phyloP scores from a whole-genome alignment of 1,284 basidiomycete genomes.

The Malassezia pachydermatis region DNA sequence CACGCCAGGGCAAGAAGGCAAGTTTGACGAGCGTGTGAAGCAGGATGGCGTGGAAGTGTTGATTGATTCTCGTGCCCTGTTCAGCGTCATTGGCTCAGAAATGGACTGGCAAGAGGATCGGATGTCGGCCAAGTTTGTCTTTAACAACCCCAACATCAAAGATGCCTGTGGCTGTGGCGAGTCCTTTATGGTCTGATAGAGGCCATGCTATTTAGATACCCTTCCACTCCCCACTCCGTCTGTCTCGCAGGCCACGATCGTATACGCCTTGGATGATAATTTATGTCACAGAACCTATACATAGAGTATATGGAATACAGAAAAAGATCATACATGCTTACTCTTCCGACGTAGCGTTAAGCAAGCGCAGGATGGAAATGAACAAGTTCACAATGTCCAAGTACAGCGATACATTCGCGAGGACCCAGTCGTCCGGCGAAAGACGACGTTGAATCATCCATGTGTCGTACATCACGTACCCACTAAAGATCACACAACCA shows the following conservation, averaged over 20 bases:
- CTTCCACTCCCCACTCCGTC: no score
- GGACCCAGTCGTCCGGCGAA: conserved; percentile 75
- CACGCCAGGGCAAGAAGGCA: conserved; percentile 55
- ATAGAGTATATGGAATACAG: no score
- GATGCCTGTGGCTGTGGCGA: conserved; percentile 91
- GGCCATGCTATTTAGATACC: no score
- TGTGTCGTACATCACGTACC: conserved; percentile 61
- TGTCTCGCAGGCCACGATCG: no score
- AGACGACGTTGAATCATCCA: conserved; percentile 64
- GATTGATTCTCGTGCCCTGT: conserved; percentile 92
- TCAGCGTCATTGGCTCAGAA: conserved; percentile 93
- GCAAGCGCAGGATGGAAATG: conserved; percentile 57
- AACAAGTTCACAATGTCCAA: conserved; percentile 58
- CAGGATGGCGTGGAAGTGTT: conserved; percentile 63
- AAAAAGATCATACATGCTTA: neutral
- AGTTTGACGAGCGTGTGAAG: conserved; percentile 95
- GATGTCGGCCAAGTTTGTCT: conserved; percentile 66
- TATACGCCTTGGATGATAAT: no score
- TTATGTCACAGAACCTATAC: no score
- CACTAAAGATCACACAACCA: conserved; percentile 68
- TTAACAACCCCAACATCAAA: conserved; percentile 62
- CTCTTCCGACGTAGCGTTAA: conserved; percentile 9
- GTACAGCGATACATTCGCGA: conserved; percentile 70
- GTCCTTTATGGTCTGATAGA: conserved; percentile 53
- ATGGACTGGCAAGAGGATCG: conserved; percentile 89